A percentile compares a stretch with the other conserved stretches of the same genome.
Evolutionary conservation across 108 stramenopile species (phyloP).

Genomic region (Cyclotella distinguenda): DNA sequence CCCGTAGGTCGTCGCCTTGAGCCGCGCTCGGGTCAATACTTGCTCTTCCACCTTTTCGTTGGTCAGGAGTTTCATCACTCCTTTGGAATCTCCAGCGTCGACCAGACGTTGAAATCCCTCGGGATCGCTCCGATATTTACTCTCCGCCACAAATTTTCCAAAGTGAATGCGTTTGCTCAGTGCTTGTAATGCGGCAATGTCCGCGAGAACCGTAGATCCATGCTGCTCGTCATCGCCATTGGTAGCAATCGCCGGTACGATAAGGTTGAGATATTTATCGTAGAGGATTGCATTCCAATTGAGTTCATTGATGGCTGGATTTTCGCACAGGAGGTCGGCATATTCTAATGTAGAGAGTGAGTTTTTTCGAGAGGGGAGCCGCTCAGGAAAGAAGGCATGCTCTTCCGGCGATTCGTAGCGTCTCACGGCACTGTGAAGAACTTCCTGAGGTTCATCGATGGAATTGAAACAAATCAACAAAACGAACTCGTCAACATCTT

Average conservation of each 20-base stretch:
- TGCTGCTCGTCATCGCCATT: conserved; percentile 97
- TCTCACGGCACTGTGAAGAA: conserved; percentile 89
- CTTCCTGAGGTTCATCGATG: conserved; percentile 52
- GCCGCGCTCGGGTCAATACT: conserved; percentile 85
- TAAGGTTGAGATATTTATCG: conserved; percentile 72
- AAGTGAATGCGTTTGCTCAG: conserved; percentile 92
- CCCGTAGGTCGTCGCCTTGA: conserved; percentile 95
- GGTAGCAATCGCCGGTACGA: conserved; percentile 79
- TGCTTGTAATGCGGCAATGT: conserved; percentile 91
- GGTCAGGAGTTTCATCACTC: conserved; percentile 93
- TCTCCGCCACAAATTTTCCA: conserved; percentile 98
- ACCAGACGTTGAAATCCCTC: conserved; percentile 86
- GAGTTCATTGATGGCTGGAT: conserved; percentile 62
- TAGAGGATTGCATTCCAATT: conserved; percentile 91
- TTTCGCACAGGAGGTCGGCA: conserved; percentile 70
- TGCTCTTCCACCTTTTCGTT: conserved; percentile 93
- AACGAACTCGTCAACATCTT: not conserved
- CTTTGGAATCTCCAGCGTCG: conserved; percentile 88
- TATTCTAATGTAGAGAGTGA: conserved; percentile 83
- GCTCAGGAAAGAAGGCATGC: conserved; percentile 92
- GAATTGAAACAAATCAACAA: conserved; percentile 1
- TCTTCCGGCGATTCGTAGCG: conserved; percentile 99
- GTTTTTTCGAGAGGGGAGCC: conserved; percentile 66
- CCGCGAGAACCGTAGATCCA: conserved; percentile 86
- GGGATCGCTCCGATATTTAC: conserved; percentile 89